Percentiles rank a stretch among this genome's conserved stretches.
Evolutionary conservation across 176 grass and related monocot genomes (phyloP).

Genomic region (Dendrocalamus sinicus): DNA sequence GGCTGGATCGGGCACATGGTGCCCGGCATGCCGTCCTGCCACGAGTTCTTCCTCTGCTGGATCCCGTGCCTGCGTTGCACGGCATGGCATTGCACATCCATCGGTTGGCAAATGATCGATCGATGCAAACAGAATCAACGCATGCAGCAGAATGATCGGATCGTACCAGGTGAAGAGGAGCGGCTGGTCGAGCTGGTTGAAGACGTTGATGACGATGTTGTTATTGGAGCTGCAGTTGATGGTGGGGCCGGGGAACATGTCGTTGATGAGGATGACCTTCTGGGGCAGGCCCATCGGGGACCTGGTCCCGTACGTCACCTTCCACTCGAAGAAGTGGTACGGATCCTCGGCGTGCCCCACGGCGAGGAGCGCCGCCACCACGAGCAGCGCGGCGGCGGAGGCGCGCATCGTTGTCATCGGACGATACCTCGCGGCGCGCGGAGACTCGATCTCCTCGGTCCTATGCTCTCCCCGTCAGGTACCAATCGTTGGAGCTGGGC

Average conservation of each 20-base stretch:
- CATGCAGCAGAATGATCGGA: background rate
- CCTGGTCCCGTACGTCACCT: constrained; percentile 81
- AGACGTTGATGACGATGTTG: constrained; percentile 90
- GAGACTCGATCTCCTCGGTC: background rate
- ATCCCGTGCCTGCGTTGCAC: constrained; percentile 75
- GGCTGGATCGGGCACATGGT: constrained; percentile 86
- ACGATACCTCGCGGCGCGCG: constrained; percentile 1
- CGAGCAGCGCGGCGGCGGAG: constrained; percentile 33
- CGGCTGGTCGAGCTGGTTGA: constrained; percentile 83
- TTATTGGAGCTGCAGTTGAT: constrained; percentile 97
- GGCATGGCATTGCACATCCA: background rate
- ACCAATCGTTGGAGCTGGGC: constrained; percentile 28
- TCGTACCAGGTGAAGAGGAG: constrained; percentile 81
- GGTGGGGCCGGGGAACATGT: constrained; percentile 73
- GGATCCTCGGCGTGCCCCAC: constrained; percentile 77
- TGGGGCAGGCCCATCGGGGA: constrained; percentile 60
- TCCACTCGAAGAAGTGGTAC: constrained; percentile 85
- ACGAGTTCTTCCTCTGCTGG: constrained; percentile 92
- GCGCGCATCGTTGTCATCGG: constrained; percentile 28
- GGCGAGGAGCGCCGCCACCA: constrained; percentile 46
- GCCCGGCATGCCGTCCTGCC: constrained; percentile 79
- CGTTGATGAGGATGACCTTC: constrained; percentile 84
- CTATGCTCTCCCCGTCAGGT: background rate
- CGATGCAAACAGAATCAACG: background rate
- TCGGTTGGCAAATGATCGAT: background rate